These are phyloP conservation scores for Dactylellina drechsleri DNA, from an alignment of 2,329 filamentous ascomycete species.

Conservation along the genomic window DNA sequence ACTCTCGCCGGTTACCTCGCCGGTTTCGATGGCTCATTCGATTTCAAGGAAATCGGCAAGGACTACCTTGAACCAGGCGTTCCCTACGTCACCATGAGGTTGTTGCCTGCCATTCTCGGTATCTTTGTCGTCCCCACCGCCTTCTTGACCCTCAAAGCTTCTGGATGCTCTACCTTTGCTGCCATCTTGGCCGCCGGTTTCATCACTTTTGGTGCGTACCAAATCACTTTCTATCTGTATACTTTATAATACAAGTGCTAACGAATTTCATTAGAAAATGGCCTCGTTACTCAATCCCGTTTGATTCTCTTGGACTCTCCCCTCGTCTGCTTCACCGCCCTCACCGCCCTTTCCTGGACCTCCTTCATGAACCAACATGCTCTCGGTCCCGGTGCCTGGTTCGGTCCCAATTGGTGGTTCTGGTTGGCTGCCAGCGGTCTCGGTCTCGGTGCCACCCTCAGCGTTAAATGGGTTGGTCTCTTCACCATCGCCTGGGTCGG, in stretches of 20 bases:
- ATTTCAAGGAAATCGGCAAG: slow-evolving; percentile 99
- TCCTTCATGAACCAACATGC: slow-evolving; percentile 98
- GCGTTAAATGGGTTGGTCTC: slow-evolving; percentile 98
- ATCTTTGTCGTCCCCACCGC: slow-evolving; percentile 89
- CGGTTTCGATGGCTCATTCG: slow-evolving; percentile 93
- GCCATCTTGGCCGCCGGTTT: slow-evolving; percentile 83
- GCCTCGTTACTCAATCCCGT: slow-evolving; percentile 91
- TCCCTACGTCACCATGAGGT: slow-evolving; percentile 96
- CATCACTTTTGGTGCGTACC: slow-evolving; percentile 81
- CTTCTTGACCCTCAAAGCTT: slow-evolving; percentile 91
- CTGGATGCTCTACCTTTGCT: slow-evolving; percentile 86
- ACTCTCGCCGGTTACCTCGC: slow-evolving; percentile 94
- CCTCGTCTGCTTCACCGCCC: slow-evolving; percentile 88
- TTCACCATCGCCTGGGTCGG: slow-evolving; percentile 99
- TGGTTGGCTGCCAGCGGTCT: slow-evolving; percentile 90
- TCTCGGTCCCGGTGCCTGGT: slow-evolving; percentile 86
- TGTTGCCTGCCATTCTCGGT: slow-evolving; percentile 89
- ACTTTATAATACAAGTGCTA: slow-evolving; percentile 56
- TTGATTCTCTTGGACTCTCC: slow-evolving; percentile 96
- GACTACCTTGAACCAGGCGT: slow-evolving; percentile 95
- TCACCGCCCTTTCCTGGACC: slow-evolving; percentile 88
- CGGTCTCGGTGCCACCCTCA: slow-evolving; percentile 86
- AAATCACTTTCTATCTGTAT: neutral
- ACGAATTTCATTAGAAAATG: slow-evolving; percentile 77
- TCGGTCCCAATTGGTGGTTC: slow-evolving; percentile 95